phyloP scores from a whole-genome alignment of 805 yeast genomes.

The Wickerhamomyces bisporus region DNA sequence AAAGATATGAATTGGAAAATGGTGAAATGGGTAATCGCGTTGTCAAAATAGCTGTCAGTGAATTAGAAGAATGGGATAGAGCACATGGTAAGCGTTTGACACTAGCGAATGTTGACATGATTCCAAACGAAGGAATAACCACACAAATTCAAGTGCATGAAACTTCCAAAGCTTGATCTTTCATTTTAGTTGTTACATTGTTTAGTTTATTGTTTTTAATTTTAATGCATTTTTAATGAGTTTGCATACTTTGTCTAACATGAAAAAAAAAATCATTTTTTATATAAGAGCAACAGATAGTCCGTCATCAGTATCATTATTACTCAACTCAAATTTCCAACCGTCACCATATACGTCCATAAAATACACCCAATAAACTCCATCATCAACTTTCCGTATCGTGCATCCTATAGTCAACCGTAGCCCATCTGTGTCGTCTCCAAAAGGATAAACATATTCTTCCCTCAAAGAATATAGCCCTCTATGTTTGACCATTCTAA shows the following conservation, averaged over 20 bases:
- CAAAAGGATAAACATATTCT: conserved; percentile 22
- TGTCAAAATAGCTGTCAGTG: conserved; percentile 28
- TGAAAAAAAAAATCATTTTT: too few species aligned
- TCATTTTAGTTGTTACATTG: background rate
- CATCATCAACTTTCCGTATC: background rate
- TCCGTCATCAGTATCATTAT: background rate
- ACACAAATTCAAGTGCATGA: background rate
- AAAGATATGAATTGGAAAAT: conserved; percentile 50
- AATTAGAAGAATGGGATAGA: conserved; percentile 12
- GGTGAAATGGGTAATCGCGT: conserved; percentile 63
- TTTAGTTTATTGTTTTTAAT: too few species aligned
- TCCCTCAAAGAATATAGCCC: conserved; percentile 39
- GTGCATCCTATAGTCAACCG: background rate
- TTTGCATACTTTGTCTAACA: background rate
- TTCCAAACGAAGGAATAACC: background rate
- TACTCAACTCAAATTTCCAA: background rate
- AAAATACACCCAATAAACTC: background rate
- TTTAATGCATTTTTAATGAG: too few species aligned
- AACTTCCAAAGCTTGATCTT: background rate
- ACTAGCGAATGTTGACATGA: background rate
- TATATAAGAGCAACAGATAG: background rate
- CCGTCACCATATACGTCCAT: background rate
- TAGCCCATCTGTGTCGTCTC: background rate
- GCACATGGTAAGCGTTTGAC: conserved; percentile 4
- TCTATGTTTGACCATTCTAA: conserved; percentile 36